Conservation (phyloP, 371 early-diverging fungal genomes). For the Apophysomyces sp. region DNA sequence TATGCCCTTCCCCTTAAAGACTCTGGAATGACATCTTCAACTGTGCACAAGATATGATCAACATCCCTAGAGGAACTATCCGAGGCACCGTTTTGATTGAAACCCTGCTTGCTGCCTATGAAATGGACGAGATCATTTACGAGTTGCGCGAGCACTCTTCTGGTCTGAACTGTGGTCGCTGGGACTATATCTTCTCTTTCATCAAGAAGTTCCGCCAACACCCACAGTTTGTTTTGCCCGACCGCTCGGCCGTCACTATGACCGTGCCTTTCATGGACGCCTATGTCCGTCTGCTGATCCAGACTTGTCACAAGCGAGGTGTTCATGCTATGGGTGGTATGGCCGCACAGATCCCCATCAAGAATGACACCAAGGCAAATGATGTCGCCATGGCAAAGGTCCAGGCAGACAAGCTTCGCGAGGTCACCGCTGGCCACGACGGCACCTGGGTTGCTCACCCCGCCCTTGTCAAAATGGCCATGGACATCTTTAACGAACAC, state of each 20-base stretch:
- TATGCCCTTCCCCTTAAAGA: conserved; percentile 20
- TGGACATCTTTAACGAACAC: conserved; percentile 86
- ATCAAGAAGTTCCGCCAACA: conserved; percentile 93
- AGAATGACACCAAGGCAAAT: conserved; percentile 83
- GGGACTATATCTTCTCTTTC: conserved; percentile 96
- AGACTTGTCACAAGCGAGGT: conserved; percentile 95
- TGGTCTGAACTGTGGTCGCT: conserved; percentile 97
- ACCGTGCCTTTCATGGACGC: conserved; percentile 95
- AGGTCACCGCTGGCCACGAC: conserved; percentile 92
- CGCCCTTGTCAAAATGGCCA: conserved; percentile 86
- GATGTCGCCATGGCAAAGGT: conserved; percentile 89
- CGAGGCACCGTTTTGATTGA: conserved; percentile 95
- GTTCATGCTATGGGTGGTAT: conserved; percentile 99
- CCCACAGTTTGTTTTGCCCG: conserved; percentile 82
- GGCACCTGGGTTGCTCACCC: conserved; percentile 99
- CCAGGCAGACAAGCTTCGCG: conserved; percentile 88
- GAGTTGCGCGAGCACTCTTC: conserved; percentile 95
- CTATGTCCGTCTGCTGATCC: conserved; percentile 85
- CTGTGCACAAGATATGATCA: conserved; percentile 86
- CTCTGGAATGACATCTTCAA: conserved; percentile 98
- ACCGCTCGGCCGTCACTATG: conserved; percentile 89
- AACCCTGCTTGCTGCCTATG: conserved; percentile 93
- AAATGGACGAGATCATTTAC: conserved; percentile 98
- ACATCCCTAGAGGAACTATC: conserved; percentile 91
- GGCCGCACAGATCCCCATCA: conserved; percentile 97